Conservation (phyloP, 371 early-diverging fungal species). For the Batrachochytrium dendrobatidis region DNA sequence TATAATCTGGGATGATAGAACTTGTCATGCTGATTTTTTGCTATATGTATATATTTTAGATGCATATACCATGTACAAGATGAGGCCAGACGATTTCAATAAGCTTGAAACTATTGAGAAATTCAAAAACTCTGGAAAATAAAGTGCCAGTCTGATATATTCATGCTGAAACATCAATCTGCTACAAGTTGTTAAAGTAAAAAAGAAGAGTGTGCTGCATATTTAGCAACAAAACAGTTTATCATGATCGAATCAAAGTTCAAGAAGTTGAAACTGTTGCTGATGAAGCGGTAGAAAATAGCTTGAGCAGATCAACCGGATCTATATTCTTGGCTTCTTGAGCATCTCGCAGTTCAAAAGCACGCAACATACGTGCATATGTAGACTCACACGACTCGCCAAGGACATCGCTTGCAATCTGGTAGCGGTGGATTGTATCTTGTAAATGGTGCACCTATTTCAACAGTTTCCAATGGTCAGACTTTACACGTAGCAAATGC, state of each 20-base stretch:
- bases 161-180: too few relatives aligned
- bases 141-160: too few relatives aligned
- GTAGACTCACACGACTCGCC: neutral
- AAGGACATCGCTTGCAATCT: neutral
- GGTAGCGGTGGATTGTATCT: neutral
- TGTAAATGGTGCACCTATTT: neutral
- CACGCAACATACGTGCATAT: neutral
- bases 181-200: too few relatives aligned
- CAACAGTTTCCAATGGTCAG: too few relatives aligned
- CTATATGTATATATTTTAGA: too few relatives aligned
- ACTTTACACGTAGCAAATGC: too few relatives aligned
- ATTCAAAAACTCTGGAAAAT: too few relatives aligned
- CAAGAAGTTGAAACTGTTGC: too few relatives aligned
- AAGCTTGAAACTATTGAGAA: neutral
- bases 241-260: too few relatives aligned
- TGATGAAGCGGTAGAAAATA: neutral
- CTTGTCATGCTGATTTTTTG: neutral
- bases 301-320: neutral
- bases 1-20: neutral
- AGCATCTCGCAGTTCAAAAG: neutral
- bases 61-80: conserved; percentile 1
- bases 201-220: too few relatives aligned
- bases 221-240: too few relatives aligned
- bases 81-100: conserved; percentile 1
- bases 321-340: neutral